Evolutionary conservation across 805 yeast genomes (phyloP).

Genomic region (Tetrapisispora nanseiensis): DNA sequence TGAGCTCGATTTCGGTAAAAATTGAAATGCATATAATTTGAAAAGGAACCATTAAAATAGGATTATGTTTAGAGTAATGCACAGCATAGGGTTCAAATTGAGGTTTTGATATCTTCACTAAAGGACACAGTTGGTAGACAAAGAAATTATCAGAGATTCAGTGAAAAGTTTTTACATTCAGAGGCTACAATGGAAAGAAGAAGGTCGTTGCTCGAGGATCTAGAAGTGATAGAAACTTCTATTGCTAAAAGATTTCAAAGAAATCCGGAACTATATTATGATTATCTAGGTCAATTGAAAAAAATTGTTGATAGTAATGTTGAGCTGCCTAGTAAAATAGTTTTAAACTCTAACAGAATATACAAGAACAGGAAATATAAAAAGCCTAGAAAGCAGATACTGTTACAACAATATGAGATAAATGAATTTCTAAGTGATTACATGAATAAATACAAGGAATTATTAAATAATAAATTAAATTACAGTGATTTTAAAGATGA

Average conservation of each 20-base stretch:
- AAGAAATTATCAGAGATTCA: no score
- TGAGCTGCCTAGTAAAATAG: constrained; percentile 5
- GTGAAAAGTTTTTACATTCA: no score
- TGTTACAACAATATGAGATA: constrained; percentile 62
- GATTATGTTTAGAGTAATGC: no score
- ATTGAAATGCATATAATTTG: no score
- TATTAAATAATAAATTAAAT: not conserved
- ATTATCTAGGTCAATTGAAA: constrained; percentile 11
- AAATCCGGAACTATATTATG: constrained; percentile 48
- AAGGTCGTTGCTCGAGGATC: constrained; percentile 43
- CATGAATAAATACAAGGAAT: constrained; percentile 23
- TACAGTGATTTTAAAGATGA: not conserved
- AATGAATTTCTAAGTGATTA: constrained; percentile 40
- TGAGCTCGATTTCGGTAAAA: no score
- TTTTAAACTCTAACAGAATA: constrained; percentile 19
- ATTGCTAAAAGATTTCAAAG: constrained; percentile 49
- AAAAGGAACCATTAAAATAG: no score
- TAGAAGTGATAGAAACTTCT: constrained; percentile 63
- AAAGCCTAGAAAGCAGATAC: constrained; percentile 38
- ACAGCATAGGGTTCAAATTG: no score
- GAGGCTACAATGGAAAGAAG: constrained; percentile 28
- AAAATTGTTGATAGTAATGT: not conserved
- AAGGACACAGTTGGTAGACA: no score
- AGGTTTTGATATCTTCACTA: no score
- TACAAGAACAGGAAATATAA: constrained; percentile 32